phyloP scores from a whole-genome alignment of 1,284 basidiomycete genomes.

The Ganoderma sinense region DNA sequence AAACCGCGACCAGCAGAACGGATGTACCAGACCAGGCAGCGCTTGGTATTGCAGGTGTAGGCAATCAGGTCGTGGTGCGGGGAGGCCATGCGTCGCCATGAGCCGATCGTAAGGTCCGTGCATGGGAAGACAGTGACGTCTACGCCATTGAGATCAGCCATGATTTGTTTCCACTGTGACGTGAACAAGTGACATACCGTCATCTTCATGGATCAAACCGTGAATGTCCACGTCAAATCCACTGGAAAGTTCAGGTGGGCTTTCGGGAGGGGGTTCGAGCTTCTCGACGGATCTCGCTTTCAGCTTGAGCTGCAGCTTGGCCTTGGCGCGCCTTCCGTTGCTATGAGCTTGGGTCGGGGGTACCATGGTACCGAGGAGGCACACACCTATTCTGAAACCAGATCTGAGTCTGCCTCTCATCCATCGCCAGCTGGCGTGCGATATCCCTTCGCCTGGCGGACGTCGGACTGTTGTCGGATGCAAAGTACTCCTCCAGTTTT shows the following conservation, averaged over 20 bases:
- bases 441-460: conserved; percentile 76
- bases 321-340: conserved; percentile 75
- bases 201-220: conserved; percentile 74
- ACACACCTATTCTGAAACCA: conserved; percentile 87
- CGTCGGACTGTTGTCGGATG: conserved; percentile 72
- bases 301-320: conserved; percentile 71
- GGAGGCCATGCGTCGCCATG: conserved; percentile 76
- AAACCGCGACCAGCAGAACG: conserved; percentile 74
- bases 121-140: conserved; percentile 80
- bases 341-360: neutral
- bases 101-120: conserved; percentile 74
- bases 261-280: conserved; percentile 50
- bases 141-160: conserved; percentile 38
- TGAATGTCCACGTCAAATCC: conserved; percentile 67
- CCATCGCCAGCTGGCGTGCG: conserved; percentile 78
- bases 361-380: conserved; percentile 13
- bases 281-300: conserved; percentile 46
- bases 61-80: conserved; percentile 73
- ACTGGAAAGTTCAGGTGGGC: conserved; percentile 58
- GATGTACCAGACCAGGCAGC: conserved; percentile 79
- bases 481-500: conserved; percentile 75
- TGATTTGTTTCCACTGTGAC: neutral
- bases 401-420: conserved; percentile 85
- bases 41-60: conserved; percentile 72
- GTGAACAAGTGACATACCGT: conserved; percentile 44